These are phyloP conservation scores for Gnaphalium uliginosum DNA, from an alignment of 129 eudicot species.

Conservation along the genomic window DNA sequence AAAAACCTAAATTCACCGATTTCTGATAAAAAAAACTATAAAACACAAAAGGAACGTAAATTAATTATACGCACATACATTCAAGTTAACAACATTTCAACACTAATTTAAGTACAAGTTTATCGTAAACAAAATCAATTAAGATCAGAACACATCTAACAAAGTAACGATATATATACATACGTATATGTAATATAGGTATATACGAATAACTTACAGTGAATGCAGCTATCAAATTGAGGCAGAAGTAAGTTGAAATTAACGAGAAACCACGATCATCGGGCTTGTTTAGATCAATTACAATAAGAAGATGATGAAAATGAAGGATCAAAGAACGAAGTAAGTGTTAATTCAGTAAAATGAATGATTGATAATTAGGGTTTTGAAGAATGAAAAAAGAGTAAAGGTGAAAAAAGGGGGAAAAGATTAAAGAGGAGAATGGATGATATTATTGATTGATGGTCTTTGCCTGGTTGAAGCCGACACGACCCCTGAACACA, in stretches of 20 bases:
- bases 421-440: constrained; percentile 5
- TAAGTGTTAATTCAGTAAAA: constrained; percentile 11
- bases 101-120: too few relatives aligned
- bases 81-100: too few relatives aligned
- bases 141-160: too few relatives aligned
- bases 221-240: background rate
- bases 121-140: too few relatives aligned
- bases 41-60: too few relatives aligned
- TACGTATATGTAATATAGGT: too few relatives aligned
- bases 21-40: too few relatives aligned
- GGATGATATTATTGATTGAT: constrained; percentile 25
- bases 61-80: too few relatives aligned
- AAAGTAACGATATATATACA: too few relatives aligned
- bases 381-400: constrained; percentile 29
- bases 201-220: background rate
- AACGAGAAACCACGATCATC: background rate
- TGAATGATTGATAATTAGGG: constrained; percentile 39
- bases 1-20: too few relatives aligned
- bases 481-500: too few relatives aligned
- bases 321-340: constrained; percentile 1
- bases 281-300: constrained; percentile 23
- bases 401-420: constrained; percentile 3
- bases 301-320: background rate
- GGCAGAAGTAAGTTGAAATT: background rate
- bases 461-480: too few relatives aligned